Conservation (phyloP, 2,329 filamentous ascomycete species). For the Penicillium sp. region DNA sequence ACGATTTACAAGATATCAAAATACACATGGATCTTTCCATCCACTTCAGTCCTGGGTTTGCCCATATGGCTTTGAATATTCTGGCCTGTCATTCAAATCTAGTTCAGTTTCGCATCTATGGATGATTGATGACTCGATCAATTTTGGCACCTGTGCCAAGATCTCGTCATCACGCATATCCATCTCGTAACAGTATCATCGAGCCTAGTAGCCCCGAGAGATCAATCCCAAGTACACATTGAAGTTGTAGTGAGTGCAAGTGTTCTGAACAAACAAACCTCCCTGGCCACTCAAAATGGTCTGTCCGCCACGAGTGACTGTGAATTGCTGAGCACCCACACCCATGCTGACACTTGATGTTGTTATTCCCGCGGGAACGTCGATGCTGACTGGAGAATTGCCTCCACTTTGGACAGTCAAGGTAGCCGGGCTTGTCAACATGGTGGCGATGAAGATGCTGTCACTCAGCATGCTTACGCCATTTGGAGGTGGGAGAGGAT, state of each 20-base stretch:
- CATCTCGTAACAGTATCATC: background rate
- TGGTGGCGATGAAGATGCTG: slow-evolving; percentile 34
- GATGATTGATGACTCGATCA: too few relatives aligned
- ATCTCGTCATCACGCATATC: background rate
- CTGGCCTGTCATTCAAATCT: too few relatives aligned
- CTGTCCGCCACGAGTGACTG: slow-evolving; percentile 24
- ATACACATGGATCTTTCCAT: background rate
- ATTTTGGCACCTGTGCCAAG: too few relatives aligned
- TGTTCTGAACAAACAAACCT: slow-evolving; percentile 24
- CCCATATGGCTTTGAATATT: too few relatives aligned
- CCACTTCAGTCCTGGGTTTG: background rate
- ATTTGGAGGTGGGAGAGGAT: slow-evolving; percentile 27
- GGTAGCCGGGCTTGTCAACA: slow-evolving; percentile 30
- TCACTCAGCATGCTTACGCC: slow-evolving; percentile 29
- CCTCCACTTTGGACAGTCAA: slow-evolving; percentile 32
- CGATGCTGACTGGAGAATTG: slow-evolving; percentile 22
- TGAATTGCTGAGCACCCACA: slow-evolving; percentile 31
- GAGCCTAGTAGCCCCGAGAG: background rate
- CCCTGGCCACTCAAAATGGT: slow-evolving; percentile 15
- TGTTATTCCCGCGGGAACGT: slow-evolving; percentile 34
- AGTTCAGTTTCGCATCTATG: too few relatives aligned
- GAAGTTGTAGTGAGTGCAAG: slow-evolving; percentile 34
- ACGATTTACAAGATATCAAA: background rate
- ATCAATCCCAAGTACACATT: slow-evolving; percentile 34
- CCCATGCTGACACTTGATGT: slow-evolving; percentile 36